These are phyloP conservation scores for Ophiosphaerella herpotricha DNA, from an alignment of 2,329 filamentous ascomycete genomes.

Conservation along the genomic window DNA sequence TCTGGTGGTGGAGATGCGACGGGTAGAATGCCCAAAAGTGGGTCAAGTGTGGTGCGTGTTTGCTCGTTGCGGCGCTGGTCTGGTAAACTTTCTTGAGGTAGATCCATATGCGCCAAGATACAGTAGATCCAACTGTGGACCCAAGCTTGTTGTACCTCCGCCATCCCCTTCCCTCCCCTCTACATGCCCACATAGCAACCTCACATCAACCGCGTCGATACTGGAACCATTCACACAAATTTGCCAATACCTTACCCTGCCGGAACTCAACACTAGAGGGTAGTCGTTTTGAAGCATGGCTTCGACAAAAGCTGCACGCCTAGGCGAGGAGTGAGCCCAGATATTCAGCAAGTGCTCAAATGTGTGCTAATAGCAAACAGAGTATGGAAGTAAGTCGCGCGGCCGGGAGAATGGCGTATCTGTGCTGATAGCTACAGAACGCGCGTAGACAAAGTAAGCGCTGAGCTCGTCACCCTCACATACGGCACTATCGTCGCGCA, in stretches of 20 bases:
- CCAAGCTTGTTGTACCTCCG: not conserved
- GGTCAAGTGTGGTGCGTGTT: not conserved
- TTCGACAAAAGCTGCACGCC: conserved; percentile 65
- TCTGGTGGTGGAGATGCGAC: conserved; percentile 64
- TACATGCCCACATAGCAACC: conserved; percentile 18
- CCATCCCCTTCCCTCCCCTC: conserved; percentile 10
- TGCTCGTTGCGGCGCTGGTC: conserved; percentile 6
- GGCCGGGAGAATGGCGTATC: not conserved
- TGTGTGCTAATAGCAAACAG: conserved; percentile 56
- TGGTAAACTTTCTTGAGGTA: conserved; percentile 25
- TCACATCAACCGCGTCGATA: conserved; percentile 15
- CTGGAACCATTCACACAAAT: not conserved
- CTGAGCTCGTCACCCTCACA: conserved; percentile 93
- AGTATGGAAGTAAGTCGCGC: conserved; percentile 82
- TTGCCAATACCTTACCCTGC: no score
- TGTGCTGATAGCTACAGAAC: conserved; percentile 63
- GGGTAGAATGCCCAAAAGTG: conserved; percentile 4
- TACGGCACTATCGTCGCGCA: conserved; percentile 98
- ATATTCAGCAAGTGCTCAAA: conserved; percentile 24
- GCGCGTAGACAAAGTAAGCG: conserved; percentile 95
- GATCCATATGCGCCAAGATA: conserved; percentile 15
- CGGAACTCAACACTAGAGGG: no score
- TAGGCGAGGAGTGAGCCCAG: conserved; percentile 73
- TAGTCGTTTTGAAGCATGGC: conserved; percentile 47
- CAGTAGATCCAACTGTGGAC: not conserved